Evolutionary conservation across 768 basidiomycete species (phyloP), one percentile per base, ranked within the genome.

Genomic region (Lactifluus subvellereus): DNA sequence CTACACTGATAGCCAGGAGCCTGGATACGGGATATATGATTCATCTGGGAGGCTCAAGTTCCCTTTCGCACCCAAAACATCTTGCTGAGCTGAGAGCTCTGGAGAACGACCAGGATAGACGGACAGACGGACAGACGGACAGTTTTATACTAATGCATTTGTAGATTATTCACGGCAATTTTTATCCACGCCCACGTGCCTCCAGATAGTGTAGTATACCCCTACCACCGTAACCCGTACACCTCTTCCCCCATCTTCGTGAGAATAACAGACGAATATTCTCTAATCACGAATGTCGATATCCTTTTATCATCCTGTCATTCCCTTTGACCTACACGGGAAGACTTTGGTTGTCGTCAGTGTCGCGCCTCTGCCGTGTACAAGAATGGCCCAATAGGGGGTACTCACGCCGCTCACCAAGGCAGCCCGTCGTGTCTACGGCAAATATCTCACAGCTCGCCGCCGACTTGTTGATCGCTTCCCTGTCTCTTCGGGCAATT

Each of bases 381-480:
- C 30, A 49, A 54, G 45, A 20, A 49, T 40, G 13, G n/a, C n/a
- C 9, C 22, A 20, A 48, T 9, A 20, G n/a, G 7, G 16, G 35
- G 14, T 13, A 59, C 61, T 62, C 22, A 48, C 42, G 27, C 40
- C 53, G 27, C 9, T 53, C 48, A 45, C 16, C 69, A 72, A 66
- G 67, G 45, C 59, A 84, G 82, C 90, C 91, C 38, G 70, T 91
- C 49, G 88, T 93, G 11, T 91, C 91, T 6, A 82, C 84, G 11
- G 91, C 88, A 53, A 93, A 93, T 74, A 81, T 93, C 48, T 79
- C 84, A n/a, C 91, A 94, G 69, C 78, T 94, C 13, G 83, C 89
- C 0, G 84, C 77, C 10, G 91, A 94, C 73, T 74, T 94, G 18
- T 74, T 94, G 64, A 85, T 91, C 65, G 73, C 86, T 5, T 85